A percentile compares a stretch with the other conserved stretches of the same genome.
phyloP scores from a whole-genome alignment of 75 land plant species.

The Adiantum capillusveneris region DNA sequence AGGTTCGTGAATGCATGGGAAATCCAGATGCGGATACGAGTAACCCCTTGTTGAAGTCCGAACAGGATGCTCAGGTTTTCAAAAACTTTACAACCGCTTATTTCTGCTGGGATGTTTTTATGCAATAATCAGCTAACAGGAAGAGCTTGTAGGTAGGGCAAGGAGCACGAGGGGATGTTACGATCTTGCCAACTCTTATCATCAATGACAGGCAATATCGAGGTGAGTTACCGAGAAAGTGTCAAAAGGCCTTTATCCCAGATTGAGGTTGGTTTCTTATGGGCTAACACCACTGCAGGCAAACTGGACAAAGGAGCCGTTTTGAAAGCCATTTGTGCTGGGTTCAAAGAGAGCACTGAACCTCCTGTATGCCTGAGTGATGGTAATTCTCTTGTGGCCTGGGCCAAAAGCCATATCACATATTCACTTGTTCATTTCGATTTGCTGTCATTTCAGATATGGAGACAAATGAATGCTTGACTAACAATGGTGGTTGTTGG shows the following conservation, averaged over 20 bases:
- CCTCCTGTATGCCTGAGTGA: conserved; percentile 48
- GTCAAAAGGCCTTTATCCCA: neutral
- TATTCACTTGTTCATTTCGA: too few relatives aligned
- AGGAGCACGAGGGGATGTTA: conserved; percentile 53
- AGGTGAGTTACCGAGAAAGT: conserved; percentile 17
- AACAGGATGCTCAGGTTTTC: conserved; percentile 54
- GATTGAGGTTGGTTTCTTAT: neutral
- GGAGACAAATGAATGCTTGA: conserved; percentile 90
- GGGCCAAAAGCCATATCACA: too few relatives aligned
- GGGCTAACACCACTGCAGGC: conserved; percentile 18
- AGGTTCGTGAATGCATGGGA: conserved; percentile 54
- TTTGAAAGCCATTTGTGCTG: conserved; percentile 66
- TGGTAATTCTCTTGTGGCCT: too few relatives aligned
- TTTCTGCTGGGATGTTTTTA: neutral
- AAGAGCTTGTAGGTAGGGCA: conserved; percentile 31
- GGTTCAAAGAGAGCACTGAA: conserved; percentile 54
- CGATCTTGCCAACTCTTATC: conserved; percentile 59
- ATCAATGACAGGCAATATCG: conserved; percentile 59
- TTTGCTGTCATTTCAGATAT: too few relatives aligned
- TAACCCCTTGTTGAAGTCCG: conserved; percentile 40
- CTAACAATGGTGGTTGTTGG: conserved; percentile 95
- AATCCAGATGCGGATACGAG: conserved; percentile 48
- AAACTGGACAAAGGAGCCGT: conserved; percentile 56
- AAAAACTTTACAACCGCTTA: neutral
- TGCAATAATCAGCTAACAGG: too few relatives aligned